Evolutionary conservation across 306 rosid species (phyloP).

Genomic region (Macrotyloma uniflorum): DNA sequence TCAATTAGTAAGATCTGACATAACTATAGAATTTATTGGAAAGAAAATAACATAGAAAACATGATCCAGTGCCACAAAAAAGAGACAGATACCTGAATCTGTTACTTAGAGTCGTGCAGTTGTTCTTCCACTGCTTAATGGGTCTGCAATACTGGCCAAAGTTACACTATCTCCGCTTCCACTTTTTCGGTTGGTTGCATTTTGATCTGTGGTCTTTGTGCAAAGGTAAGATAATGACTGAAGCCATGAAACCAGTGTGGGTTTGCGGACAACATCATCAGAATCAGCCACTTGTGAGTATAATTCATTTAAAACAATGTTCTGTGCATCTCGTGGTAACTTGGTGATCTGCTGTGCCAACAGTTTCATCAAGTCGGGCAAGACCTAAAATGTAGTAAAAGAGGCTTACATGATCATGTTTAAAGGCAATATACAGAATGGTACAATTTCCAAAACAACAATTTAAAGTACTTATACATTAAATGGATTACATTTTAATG

Average conservation of each 20-base stretch:
- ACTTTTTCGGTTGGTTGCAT: slow-evolving; percentile 38
- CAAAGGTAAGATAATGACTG: slow-evolving; percentile 91
- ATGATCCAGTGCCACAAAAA: slow-evolving; percentile 1
- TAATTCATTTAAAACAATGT: slow-evolving; percentile 73
- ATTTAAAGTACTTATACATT: slow-evolving; percentile 22
- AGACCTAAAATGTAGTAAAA: slow-evolving; percentile 59
- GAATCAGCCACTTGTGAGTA: slow-evolving; percentile 88
- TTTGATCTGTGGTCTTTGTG: slow-evolving; percentile 49
- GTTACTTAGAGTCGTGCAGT: slow-evolving; percentile 60
- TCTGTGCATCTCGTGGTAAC: slow-evolving; percentile 75
- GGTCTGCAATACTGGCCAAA: slow-evolving; percentile 38
- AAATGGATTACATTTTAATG: slow-evolving; percentile 9
- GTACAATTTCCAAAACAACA: neutral
- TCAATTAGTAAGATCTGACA: neutral
- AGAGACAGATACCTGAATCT: slow-evolving; percentile 24
- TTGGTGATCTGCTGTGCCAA: slow-evolving; percentile 70
- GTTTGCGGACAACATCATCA: slow-evolving; percentile 87
- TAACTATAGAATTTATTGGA: neutral
- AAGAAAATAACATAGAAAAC: slow-evolving; percentile 18
- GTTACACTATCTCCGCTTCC: slow-evolving; percentile 34
- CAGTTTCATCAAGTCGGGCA: slow-evolving; percentile 79
- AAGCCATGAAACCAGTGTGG: slow-evolving; percentile 87
- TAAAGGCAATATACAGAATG: slow-evolving; percentile 6
- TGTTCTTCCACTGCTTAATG: slow-evolving; percentile 46
- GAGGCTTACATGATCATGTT: slow-evolving; percentile 29